A percentile compares a stretch with the other conserved stretches of the same genome.
phyloP scores from a whole-genome alignment of 352 stramenopile species.

The Phytophthora litchii region DNA sequence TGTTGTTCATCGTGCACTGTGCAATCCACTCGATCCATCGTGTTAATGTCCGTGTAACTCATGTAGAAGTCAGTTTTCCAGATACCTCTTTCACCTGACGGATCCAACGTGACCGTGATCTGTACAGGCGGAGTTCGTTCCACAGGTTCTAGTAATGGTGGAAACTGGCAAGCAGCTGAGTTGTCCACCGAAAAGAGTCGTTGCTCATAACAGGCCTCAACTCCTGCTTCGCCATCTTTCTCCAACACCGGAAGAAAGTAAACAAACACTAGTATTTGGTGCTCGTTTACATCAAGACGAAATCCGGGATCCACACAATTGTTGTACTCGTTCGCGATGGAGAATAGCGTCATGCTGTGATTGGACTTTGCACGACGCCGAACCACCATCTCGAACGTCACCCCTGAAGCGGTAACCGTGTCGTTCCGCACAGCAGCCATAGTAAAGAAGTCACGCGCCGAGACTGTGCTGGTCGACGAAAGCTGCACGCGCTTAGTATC shows the following conservation, averaged over 20 bases:
- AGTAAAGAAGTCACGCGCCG: conserved; percentile 58
- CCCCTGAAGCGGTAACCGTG: conserved; percentile 20
- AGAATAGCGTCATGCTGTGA: conserved; percentile 74
- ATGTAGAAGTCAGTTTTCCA: conserved; percentile 60
- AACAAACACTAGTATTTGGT: conserved; percentile 62
- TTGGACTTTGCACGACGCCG: conserved; percentile 42
- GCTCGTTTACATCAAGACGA: conserved; percentile 61
- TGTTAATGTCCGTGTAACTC: conserved; percentile 55
- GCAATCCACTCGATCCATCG: conserved; percentile 53
- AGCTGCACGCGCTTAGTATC: conserved; percentile 53
- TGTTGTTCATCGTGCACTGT: conserved; percentile 33
- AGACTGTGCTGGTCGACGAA: conserved; percentile 52
- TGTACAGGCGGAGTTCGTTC: conserved; percentile 62
- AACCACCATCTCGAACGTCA: conserved; percentile 78
- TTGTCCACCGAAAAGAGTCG: conserved; percentile 47
- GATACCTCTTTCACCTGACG: conserved; percentile 24
- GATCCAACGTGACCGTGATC: conserved; percentile 61
- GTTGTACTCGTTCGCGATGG: conserved; percentile 66
- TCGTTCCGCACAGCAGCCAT: conserved; percentile 33
- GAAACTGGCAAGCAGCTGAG: conserved; percentile 40
- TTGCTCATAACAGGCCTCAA: conserved; percentile 62
- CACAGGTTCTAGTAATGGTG: conserved; percentile 24
- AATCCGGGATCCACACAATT: conserved; percentile 71
- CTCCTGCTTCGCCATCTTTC: conserved; percentile 21
- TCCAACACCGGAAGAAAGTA: conserved; percentile 65